phyloP scores from a whole-genome alignment of 495 filamentous ascomycete genomes.

The Pyrenula aspistea region DNA sequence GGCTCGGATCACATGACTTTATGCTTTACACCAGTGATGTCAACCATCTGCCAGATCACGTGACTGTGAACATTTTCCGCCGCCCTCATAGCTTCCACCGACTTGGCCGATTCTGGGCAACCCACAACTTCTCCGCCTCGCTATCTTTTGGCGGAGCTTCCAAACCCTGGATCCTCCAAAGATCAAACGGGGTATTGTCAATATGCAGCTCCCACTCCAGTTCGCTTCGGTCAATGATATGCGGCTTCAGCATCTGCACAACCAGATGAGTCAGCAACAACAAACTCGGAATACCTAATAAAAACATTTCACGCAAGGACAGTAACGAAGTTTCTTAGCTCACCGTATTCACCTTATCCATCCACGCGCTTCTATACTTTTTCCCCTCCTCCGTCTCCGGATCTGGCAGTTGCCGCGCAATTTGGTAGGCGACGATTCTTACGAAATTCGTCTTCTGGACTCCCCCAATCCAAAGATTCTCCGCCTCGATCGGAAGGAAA shows the following conservation, averaged over 20 bases:
- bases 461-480: slow-evolving; percentile 2
- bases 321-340: neutral
- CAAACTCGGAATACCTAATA: no score
- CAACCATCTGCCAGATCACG: no score
- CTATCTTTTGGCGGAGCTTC: slow-evolving; percentile 4
- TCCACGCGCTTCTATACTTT: slow-evolving; percentile 3
- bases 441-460: slow-evolving; percentile 2
- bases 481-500: slow-evolving; percentile 1
- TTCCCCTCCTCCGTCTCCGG: slow-evolving; percentile 1
- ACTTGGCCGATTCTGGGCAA: slow-evolving; percentile 1
- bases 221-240: slow-evolving; percentile 3
- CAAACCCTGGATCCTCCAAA: slow-evolving; percentile 12
- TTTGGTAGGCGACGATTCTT: slow-evolving; percentile 5
- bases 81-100: neutral
- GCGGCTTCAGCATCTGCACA: slow-evolving; percentile 1
- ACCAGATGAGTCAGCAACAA: neutral
- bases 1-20: neutral
- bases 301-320: no score
- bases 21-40: neutral
- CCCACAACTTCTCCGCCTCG: slow-evolving; percentile 6
- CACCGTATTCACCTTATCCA: neutral
- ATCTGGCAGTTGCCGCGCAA: slow-evolving; percentile 3
- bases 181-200: slow-evolving; percentile 4
- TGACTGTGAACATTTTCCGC: no score
- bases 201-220: slow-evolving; percentile 11